phyloP scores from a whole-genome alignment of 2,329 filamentous ascomycete genomes.

The Neodidymelliopsis sp. region DNA sequence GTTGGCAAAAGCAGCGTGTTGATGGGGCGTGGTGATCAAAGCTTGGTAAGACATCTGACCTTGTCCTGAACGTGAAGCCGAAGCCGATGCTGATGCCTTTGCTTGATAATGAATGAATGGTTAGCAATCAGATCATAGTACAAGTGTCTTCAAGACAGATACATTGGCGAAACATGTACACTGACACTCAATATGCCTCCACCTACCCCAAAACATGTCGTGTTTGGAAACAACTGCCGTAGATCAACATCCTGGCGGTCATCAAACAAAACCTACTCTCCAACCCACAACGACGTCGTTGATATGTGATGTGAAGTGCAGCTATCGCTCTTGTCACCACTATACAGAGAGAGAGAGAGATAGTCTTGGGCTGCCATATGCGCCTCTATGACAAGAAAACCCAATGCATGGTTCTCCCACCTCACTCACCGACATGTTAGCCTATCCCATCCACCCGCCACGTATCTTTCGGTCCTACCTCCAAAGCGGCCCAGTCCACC shows the following conservation, averaged over 20 bases:
- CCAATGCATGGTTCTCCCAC: no score
- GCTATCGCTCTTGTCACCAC: no score
- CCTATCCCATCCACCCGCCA: no score
- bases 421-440: no score
- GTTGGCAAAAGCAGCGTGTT: constrained; percentile 1
- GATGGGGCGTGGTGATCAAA: background rate
- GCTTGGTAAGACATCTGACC: constrained; percentile 14
- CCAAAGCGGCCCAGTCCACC: no score
- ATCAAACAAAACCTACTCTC: background rate
- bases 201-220: constrained; percentile 1
- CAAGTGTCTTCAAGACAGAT: background rate
- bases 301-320: background rate
- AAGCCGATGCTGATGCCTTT: background rate
- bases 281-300: background rate
- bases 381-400: no score
- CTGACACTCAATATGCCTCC: background rate
- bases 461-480: no score
- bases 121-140: no score
- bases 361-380: no score
- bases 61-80: no score
- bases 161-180: constrained; percentile 6
- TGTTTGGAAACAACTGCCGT: constrained; percentile 13
- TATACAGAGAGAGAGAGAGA: no score
- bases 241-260: background rate
- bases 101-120: no score